Evolutionary conservation across 2,329 filamentous ascomycete genomes (phyloP), one percentile per base, ranked within the genome.

Genomic region (Paecilomyces fulvus): DNA sequence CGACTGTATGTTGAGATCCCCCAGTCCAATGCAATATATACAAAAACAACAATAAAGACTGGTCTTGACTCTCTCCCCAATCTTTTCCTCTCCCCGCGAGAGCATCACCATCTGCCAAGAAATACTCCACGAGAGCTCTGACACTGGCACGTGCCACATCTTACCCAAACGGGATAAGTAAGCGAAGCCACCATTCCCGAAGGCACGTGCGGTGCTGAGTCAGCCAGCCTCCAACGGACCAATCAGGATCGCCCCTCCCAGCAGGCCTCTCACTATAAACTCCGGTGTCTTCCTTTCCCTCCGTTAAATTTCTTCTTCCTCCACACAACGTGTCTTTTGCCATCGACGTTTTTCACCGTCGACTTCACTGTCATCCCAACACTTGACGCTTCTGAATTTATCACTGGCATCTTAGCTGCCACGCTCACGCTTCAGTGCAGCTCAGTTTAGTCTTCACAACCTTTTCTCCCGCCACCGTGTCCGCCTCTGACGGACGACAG

Each of bases 401-500:
- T 28, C 48, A 49, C 20, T 28, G 25, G 48, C 20, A 14, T 20
- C 21, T 12, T 20, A 49, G 48, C 21, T 49, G 25, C 20, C 11
- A 25, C 25, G 20, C 48, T 25, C 10, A 11, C 48, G 12, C 17
- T 8, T 49, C 14, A 23, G 8, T 49, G 25, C 48, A 12, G 25
- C 25, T 20, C 17, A 14, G 20, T 43, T n/a, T 20, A 20, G 48
- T 52, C 46, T 49, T 49, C 59, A 65, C 61, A 60, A 59, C 57
- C 62, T 57, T 58, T 33, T 33, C 56, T 55, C 57, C 51, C 30
- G 37, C n/a, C 9, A 53, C 49, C 53, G 25, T 54, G 50, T 54
- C 60, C 51, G 56, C 58, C 62, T 61, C 53, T 63, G 59, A 61
- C 25, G 48, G 48, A 28, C 50, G 48, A 28, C 50, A 56, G 62